Evolutionary conservation across 2,329 filamentous ascomycete species (phyloP).

Genomic region (Chaetomium strumarium): DNA sequence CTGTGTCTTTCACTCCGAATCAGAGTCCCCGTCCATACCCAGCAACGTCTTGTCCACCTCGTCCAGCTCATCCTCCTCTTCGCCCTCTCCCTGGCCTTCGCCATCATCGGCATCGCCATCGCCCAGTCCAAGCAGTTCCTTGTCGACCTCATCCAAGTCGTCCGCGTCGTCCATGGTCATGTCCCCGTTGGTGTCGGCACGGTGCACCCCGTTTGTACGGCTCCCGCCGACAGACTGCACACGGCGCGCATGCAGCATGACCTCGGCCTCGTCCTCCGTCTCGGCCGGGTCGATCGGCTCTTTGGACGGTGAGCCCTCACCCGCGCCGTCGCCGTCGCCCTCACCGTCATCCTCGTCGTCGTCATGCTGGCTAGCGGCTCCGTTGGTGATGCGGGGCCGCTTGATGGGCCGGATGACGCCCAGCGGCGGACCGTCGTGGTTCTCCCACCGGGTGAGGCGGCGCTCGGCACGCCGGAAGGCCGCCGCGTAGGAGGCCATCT

Average conservation of each 20-base stretch:
- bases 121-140: slow-evolving; percentile 42
- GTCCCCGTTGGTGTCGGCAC: slow-evolving; percentile 36
- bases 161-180: slow-evolving; percentile 42
- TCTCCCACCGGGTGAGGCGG: slow-evolving; percentile 65
- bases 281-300: slow-evolving; percentile 25
- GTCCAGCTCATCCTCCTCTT: slow-evolving; percentile 44
- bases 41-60: slow-evolving; percentile 34
- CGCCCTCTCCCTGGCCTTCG: slow-evolving; percentile 23
- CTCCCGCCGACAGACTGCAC: slow-evolving; percentile 1
- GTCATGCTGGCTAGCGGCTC: slow-evolving; percentile 24
- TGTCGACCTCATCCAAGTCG: slow-evolving; percentile 50
- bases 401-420: slow-evolving; percentile 45
- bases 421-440: slow-evolving; percentile 36
- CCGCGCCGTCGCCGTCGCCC: slow-evolving; percentile 26
- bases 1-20: slow-evolving; percentile 27
- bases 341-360: slow-evolving; percentile 28
- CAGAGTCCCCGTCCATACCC: slow-evolving; percentile 31
- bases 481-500: slow-evolving; percentile 60
- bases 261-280: slow-evolving; percentile 26
- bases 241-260: slow-evolving; percentile 15
- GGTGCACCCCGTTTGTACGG: slow-evolving; percentile 29
- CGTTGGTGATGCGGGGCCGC: slow-evolving; percentile 27
- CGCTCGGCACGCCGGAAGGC: slow-evolving; percentile 58
- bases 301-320: slow-evolving; percentile 17
- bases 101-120: slow-evolving; percentile 38